A percentile compares a stretch with the other conserved stretches of the same genome.
These are phyloP conservation scores for Rosellinia necatrix DNA, from an alignment of 2,329 filamentous ascomycete genomes.

Conservation along the genomic window DNA sequence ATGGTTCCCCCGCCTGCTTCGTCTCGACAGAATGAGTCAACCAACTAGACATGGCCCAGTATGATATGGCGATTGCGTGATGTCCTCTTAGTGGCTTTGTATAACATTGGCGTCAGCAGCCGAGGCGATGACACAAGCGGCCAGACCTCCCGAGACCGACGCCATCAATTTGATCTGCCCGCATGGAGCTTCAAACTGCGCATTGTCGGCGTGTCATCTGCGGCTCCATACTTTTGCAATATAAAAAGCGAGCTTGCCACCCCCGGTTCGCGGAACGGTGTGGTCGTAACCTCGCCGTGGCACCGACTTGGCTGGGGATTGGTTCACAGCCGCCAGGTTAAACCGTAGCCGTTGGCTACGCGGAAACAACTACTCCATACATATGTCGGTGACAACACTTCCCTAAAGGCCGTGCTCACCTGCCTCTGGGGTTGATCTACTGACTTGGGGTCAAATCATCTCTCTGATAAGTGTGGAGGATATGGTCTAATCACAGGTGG, in stretches of 20 bases:
- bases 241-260: constrained; percentile 21
- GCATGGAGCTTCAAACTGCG: too few relatives aligned
- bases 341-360: neutral
- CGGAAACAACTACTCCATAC: neutral
- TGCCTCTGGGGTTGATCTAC: neutral
- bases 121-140: neutral
- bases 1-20: neutral
- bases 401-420: neutral
- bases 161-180: neutral
- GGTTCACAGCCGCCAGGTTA: neutral
- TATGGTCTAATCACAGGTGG: neutral
- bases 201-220: neutral
- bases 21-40: constrained; percentile 3
- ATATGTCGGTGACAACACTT: neutral
- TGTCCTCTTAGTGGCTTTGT: constrained; percentile 8
- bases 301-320: neutral
- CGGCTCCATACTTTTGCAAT: neutral
- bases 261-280: neutral
- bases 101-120: constrained; percentile 4
- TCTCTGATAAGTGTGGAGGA: neutral
- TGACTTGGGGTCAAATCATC: neutral
- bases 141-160: neutral
- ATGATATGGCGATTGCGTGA: constrained; percentile 18
- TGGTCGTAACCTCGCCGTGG: neutral
- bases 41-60: constrained; percentile 14